A percentile compares a stretch with the other conserved stretches of the same genome.
These are phyloP conservation scores for Moesziomyces sp. DNA, from an alignment of 1,284 basidiomycete genomes.

Conservation along the genomic window DNA sequence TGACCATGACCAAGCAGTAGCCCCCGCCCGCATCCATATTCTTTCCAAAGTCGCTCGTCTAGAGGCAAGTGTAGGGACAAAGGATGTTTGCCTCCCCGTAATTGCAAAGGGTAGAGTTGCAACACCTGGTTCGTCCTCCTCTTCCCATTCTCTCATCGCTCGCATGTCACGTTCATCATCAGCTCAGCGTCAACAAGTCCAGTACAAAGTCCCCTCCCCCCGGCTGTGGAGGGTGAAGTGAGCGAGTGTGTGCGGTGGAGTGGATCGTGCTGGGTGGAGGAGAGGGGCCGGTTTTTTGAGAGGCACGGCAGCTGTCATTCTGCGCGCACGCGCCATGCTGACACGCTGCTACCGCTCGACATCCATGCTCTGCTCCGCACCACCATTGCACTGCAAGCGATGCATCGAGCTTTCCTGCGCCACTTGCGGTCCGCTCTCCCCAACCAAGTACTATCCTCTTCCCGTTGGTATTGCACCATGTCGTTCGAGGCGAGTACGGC, in stretches of 20 bases:
- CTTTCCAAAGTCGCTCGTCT: no score
- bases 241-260: background rate
- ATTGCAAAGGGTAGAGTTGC: no score
- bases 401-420: background rate
- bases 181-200: no score
- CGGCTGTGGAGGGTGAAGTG: no score
- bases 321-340: background rate
- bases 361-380: background rate
- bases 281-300: background rate
- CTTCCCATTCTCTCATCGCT: no score
- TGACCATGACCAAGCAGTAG: slow-evolving; percentile 22
- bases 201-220: no score
- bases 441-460: background rate
- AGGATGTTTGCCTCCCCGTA: no score
- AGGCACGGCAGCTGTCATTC: background rate
- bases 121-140: no score
- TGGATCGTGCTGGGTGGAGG: background rate
- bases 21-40: no score
- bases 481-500: slow-evolving; percentile 1
- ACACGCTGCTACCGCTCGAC: background rate
- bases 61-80: no score
- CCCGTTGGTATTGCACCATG: background rate
- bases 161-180: no score
- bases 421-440: background rate
- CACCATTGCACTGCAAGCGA: background rate